These are phyloP conservation scores for Ricinus communis DNA, from an alignment of 345 rosid species.

Conservation along the genomic window DNA sequence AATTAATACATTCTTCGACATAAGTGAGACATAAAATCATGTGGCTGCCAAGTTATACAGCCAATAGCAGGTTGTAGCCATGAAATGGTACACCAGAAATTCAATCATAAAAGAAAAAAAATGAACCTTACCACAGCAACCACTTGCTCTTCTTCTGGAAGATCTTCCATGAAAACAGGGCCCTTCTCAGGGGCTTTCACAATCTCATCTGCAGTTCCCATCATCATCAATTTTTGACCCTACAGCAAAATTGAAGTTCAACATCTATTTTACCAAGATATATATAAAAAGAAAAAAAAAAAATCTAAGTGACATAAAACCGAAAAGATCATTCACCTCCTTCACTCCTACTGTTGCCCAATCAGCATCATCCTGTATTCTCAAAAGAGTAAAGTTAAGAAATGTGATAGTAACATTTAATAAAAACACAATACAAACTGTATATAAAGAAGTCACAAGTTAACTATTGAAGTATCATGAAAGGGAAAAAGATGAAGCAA, in stretches of 20 bases:
- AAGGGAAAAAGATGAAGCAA: conserved; percentile 2
- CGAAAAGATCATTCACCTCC: conserved; percentile 45
- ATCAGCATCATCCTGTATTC: conserved; percentile 83
- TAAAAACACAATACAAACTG: conserved; percentile 9
- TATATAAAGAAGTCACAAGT: neutral
- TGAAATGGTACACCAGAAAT: neutral
- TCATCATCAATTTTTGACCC: conserved; percentile 99
- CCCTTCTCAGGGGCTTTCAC: conserved; percentile 96
- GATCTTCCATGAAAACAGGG: conserved; percentile 89
- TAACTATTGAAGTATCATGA: neutral
- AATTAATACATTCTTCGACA: neutral
- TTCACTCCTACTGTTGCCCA: conserved; percentile 84
- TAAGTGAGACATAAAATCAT: neutral
- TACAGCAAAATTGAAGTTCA: conserved; percentile 18
- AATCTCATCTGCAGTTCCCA: conserved; percentile 97
- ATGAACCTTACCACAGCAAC: conserved; percentile 51
- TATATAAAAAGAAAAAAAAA: neutral
- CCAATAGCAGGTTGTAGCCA: neutral
- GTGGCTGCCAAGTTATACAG: neutral
- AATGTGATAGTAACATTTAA: conserved; percentile 7
- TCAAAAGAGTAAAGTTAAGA: conserved; percentile 8
- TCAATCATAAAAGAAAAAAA: neutral
- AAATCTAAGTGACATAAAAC: neutral
- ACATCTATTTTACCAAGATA: neutral
- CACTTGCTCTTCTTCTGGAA: conserved; percentile 93